Base-by-base conservation (phyloP, 2,329 filamentous ascomycete genomes). In the Didymosphaeria variabile region DNA sequence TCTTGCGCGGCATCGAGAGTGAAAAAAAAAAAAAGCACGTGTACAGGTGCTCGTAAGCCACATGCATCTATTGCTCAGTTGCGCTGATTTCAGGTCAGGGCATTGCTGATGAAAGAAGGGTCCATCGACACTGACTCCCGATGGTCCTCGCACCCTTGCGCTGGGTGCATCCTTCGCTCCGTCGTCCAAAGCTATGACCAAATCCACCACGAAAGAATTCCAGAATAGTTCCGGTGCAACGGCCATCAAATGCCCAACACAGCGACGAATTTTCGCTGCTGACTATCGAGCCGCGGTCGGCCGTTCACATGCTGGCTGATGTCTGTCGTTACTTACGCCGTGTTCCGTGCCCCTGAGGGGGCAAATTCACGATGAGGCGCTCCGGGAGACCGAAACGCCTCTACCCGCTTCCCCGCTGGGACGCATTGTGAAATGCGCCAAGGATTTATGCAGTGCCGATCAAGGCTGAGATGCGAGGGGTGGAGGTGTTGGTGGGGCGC, bases 161-260 rank as follows among this genome's bases (percentile, higher is more conserved):
- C 67, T 26, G 17, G 38, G 44, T 44, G 62, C 63, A 65, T 66
- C 61, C 64, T 63, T 66, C 54, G 61, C 40, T 44, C 57, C 57
- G 47, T 61, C 57, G 64, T 61, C 62, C 56, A 54, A 58, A 68
- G 74, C 74, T 73, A 65, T 66, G 72, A 65, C 73, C 74, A 69
- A 69, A 55, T 51, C 58, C 46, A 57, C 55, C 46, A 31, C 31
- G 49, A 50, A 54, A 57, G 60, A 60, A 69, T 67, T 66, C 55
- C 58, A 49, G 57, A 68, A 67, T 66, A 45, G 59, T 55, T 58
- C 65, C 69, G 56, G 68, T 68, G 73, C 70, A 72, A 68, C 64
- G 71, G 67, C 71, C 70, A 73, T 59, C 61, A 56, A 55, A 66
- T 58, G 70, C 62, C 63, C 69, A 70, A 66, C 64, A 67, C 68